Evolutionary conservation across 257 asterid species (phyloP).

Genomic region (Jasminum sambac): DNA sequence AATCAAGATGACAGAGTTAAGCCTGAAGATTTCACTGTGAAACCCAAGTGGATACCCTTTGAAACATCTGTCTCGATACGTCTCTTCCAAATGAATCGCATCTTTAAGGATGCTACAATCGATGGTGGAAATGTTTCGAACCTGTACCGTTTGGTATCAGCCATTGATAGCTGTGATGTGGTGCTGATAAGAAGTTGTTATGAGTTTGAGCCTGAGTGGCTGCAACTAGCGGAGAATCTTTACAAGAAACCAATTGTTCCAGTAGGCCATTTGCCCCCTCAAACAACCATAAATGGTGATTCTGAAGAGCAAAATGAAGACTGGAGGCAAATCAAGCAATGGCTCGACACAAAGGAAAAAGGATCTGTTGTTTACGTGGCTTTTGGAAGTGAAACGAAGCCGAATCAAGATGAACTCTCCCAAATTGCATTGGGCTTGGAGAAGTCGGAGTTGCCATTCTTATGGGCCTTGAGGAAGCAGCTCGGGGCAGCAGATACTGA

Average conservation of each 20-base stretch:
- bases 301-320: background rate
- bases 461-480: conserved; percentile 31
- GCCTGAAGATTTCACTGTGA: conserved; percentile 13
- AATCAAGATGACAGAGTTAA: background rate
- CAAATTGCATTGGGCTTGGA: conserved; percentile 38
- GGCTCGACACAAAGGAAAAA: conserved; percentile 33
- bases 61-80: conserved; percentile 16
- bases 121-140: conserved; percentile 20
- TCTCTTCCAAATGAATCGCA: conserved; percentile 4
- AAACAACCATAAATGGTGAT: background rate
- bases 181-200: conserved; percentile 23
- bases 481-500: conserved; percentile 25
- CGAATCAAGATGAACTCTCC: conserved; percentile 30
- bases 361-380: conserved; percentile 35
- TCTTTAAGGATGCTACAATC: background rate
- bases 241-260: conserved; percentile 26
- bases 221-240: conserved; percentile 23
- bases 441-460: conserved; percentile 30
- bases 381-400: conserved; percentile 43
- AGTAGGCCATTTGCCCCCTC: conserved; percentile 31
- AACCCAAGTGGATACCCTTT: conserved; percentile 35
- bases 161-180: background rate
- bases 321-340: conserved; percentile 26
- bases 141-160: background rate
- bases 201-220: conserved; percentile 35